Conservation (phyloP, 2,329 filamentous ascomycete species). For the Aspergillus proliferans region DNA sequence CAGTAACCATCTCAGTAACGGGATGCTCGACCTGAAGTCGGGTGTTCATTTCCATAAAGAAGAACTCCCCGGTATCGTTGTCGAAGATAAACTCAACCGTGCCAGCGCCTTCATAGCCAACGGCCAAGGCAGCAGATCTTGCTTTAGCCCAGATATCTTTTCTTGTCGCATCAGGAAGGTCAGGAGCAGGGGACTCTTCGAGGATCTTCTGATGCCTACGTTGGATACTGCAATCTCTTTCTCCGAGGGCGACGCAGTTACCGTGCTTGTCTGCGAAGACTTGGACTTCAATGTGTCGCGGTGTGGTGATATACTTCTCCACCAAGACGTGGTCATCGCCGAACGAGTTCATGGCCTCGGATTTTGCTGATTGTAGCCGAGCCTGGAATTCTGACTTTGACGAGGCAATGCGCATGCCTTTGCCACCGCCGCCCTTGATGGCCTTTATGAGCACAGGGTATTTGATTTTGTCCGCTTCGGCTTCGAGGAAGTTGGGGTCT, state of each 20-base stretch:
- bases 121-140: conserved; percentile 56
- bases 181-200: conserved; percentile 60
- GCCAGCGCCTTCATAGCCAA: conserved; percentile 60
- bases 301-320: conserved; percentile 63
- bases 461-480: conserved; percentile 66
- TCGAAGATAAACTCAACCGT: conserved; percentile 66
- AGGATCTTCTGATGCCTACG: conserved; percentile 61
- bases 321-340: conserved; percentile 62
- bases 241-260: conserved; percentile 58
- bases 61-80: conserved; percentile 60
- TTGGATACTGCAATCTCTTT: conserved; percentile 62
- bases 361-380: conserved; percentile 58
- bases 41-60: conserved; percentile 71
- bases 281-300: conserved; percentile 62
- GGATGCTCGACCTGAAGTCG: conserved; percentile 94
- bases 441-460: conserved; percentile 62
- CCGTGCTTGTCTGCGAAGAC: conserved; percentile 62
- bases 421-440: conserved; percentile 61
- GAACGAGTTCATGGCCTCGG: conserved; percentile 58
- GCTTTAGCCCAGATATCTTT: conserved; percentile 63
- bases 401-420: conserved; percentile 61
- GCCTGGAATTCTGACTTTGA: conserved; percentile 53
- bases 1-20: conserved; percentile 75
- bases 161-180: conserved; percentile 53
- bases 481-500: conserved; percentile 54